phyloP scores from a whole-genome alignment of 176 grass and related monocot genomes.

The Aegilops longissima region DNA sequence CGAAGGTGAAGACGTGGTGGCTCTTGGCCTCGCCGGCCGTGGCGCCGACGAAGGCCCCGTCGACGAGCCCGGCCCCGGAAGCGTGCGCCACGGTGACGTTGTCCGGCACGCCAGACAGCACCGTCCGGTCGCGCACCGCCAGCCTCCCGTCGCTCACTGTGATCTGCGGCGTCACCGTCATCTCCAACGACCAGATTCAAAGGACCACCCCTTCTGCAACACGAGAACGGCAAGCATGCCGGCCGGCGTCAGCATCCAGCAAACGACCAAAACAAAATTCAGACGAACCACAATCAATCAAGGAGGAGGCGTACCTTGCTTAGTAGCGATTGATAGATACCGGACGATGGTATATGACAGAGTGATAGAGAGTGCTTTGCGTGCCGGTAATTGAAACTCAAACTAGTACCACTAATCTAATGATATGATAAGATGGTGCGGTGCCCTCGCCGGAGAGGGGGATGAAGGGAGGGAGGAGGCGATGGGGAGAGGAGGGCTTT shows the following conservation, averaged over 20 bases:
- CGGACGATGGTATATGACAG: neutral
- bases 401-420: neutral
- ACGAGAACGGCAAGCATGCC: neutral
- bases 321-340: neutral
- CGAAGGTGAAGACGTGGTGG: constrained; percentile 72
- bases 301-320: neutral
- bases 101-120: constrained; percentile 67
- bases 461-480: neutral
- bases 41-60: constrained; percentile 69
- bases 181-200: constrained; percentile 1
- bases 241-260: neutral
- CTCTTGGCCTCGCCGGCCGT: constrained; percentile 53
- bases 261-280: neutral
- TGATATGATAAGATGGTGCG: neutral
- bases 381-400: neutral
- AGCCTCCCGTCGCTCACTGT: constrained; percentile 59
- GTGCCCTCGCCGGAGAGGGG: neutral
- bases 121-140: constrained; percentile 60
- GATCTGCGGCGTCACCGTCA: constrained; percentile 70
- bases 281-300: neutral
- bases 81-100: constrained; percentile 52
- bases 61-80: constrained; percentile 45
- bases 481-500: constrained; percentile 8
- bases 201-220: neutral
- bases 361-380: neutral